Base-by-base conservation (phyloP, 768 basidiomycete species). In the Dendrothele bispora region DNA sequence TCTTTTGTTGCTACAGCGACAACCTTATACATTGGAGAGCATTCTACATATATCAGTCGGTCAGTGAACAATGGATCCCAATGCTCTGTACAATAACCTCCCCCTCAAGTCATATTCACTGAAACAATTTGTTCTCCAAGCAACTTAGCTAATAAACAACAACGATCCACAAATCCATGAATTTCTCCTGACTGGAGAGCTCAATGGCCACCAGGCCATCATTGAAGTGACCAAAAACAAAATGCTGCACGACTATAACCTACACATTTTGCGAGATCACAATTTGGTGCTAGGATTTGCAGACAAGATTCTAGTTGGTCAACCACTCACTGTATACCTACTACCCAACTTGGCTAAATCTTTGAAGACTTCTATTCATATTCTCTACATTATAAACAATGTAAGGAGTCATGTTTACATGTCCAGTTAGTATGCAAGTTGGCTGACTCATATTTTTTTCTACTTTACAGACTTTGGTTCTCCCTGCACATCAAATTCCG, bases 401-500 rank as follows among this genome's bases (percentile, higher is more conserved):
- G n/a, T n/a, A n/a, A n/a, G n/a, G n/a, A 14, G 20, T 18, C 7
- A 12, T 10, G 27, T 11, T 24, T 22, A 29, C 26, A 17, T 27
- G 27, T 17, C 17, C n/a, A 6, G 32, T 37, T 11, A 46, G 32
- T 10, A 10, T 7, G n/a, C 30, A 10, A 10, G 10, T 32, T 32
- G n/a, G 30, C 30, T 32, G 10, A 10, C 10, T 39, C n/a, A 24
- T 20, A 17, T 3, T 32, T 4, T 43, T 14, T 10, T 24, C 12
- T 35, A n/a, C 22, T n/a, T n/a, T n/a, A 35, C 14, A 37, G 7
- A 18, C 22, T 15, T 17, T 27, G 15, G n/a, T 10, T 28, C 39
- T 32, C 22, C 49, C 57, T 0, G 39, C 61, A 1, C 64, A 69
- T 38, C 46, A 54, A 3, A 58, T 69, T 3, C 65, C 65, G 1